Evolutionary conservation across 345 rosid species (phyloP).

Genomic region (Erodium maritimum): DNA sequence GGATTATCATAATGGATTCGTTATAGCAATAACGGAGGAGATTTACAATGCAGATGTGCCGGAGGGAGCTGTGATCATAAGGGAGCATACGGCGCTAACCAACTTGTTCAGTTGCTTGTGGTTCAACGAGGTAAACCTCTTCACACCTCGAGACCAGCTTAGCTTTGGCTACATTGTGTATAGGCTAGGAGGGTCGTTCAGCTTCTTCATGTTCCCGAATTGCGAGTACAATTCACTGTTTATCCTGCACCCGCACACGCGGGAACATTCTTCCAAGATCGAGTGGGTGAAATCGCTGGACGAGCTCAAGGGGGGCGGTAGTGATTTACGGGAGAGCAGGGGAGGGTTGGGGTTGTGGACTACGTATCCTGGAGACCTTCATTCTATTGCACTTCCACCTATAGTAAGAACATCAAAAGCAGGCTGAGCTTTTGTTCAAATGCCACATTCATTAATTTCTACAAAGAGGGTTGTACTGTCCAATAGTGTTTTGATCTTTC

Average conservation of each 20-base stretch:
- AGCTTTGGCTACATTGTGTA: constrained; percentile 83
- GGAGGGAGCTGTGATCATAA: constrained; percentile 84
- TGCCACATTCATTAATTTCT: too few relatives aligned
- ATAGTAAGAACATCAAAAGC: constrained; percentile 86
- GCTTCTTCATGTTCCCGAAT: constrained; percentile 79
- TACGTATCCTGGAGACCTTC: constrained; percentile 76
- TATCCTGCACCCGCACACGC: constrained; percentile 72
- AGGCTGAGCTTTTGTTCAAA: constrained; percentile 36
- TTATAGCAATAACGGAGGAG: background rate
- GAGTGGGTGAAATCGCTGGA: constrained; percentile 80
- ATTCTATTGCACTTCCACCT: constrained; percentile 50
- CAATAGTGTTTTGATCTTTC: too few relatives aligned
- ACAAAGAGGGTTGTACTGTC: too few relatives aligned
- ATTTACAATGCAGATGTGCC: constrained; percentile 99
- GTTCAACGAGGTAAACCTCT: constrained; percentile 93
- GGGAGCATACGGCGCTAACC: constrained; percentile 72
- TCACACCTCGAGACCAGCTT: constrained; percentile 97
- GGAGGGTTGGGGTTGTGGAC: constrained; percentile 96
- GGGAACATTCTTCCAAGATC: constrained; percentile 92
- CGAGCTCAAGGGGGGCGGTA: constrained; percentile 73
- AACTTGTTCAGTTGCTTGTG: constrained; percentile 88
- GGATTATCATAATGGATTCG: background rate
- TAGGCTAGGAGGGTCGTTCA: constrained; percentile 57
- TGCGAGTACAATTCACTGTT: constrained; percentile 87
- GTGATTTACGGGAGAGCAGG: constrained; percentile 63